Evolutionary conservation across 495 filamentous ascomycete species (phyloP).

Genomic region (Pseudotulostoma volvatum): DNA sequence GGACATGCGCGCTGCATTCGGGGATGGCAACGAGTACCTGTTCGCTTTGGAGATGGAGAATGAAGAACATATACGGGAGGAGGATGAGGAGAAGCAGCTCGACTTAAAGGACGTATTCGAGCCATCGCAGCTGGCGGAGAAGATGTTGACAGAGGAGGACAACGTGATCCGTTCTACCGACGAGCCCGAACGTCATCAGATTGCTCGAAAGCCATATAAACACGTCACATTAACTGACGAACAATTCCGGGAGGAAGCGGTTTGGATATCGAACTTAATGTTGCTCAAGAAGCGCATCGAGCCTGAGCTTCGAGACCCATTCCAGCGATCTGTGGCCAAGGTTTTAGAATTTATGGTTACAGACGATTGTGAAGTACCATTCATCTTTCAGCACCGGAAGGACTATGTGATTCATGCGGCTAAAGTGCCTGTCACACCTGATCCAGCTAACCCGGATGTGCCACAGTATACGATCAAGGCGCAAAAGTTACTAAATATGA

Average conservation of each 20-base stretch:
- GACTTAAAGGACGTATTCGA: slow-evolving; percentile 97
- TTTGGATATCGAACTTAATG: slow-evolving; percentile 80
- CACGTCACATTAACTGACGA: slow-evolving; percentile 59
- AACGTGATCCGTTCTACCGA: slow-evolving; percentile 74
- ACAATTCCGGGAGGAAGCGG: slow-evolving; percentile 71
- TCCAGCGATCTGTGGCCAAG: slow-evolving; percentile 73
- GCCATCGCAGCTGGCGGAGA: slow-evolving; percentile 81
- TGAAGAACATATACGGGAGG: slow-evolving; percentile 46
- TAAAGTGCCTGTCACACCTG: slow-evolving; percentile 42
- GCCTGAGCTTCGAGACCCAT: slow-evolving; percentile 55
- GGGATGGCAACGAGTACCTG: slow-evolving; percentile 84
- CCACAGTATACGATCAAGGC: slow-evolving; percentile 58
- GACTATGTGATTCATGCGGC: slow-evolving; percentile 92
- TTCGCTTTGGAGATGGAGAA: slow-evolving; percentile 82
- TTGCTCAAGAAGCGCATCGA: slow-evolving; percentile 66
- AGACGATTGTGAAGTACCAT: slow-evolving; percentile 87
- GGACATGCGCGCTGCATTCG: slow-evolving; percentile 90
- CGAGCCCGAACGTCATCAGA: slow-evolving; percentile 85
- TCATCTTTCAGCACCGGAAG: slow-evolving; percentile 94
- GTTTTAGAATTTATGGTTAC: slow-evolving; percentile 90
- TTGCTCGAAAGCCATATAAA: slow-evolving; percentile 75
- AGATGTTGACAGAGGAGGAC: slow-evolving; percentile 88
- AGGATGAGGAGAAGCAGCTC: slow-evolving; percentile 54
- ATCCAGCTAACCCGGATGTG: slow-evolving; percentile 42
- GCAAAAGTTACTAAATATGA: slow-evolving; percentile 80